Base-by-base conservation (phyloP, 129 eudicot species). In the Smallanthus sonchifolius region DNA sequence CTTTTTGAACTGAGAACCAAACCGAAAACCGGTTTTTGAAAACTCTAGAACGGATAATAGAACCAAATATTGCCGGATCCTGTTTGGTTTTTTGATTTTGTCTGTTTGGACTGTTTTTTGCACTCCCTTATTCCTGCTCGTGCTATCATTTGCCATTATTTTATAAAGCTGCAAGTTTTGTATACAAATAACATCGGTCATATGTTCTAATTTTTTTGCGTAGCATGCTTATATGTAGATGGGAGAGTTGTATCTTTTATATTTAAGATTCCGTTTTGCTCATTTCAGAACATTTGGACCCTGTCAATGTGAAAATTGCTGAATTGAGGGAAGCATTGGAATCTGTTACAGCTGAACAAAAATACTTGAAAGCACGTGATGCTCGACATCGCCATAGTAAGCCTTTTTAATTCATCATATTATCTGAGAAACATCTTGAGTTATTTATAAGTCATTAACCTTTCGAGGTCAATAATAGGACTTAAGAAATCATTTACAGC, bases 301-400 rank as follows among this genome's bases (percentile, higher is more conserved):
- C 99, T 4, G 83, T 94, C 65, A 94, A 91, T 84, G 99, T 91
- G 69, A 94, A 88, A 78, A 94, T 94, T 80, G 97, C 99, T 76
- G 91, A 94, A 82, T 80, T 94, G 68, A 88, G 96, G 81, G 99
- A 94, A 86, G 91, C 97, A 65, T 76, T 94, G 79, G 97, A 94
- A 77, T 86, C 96, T 63, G 94, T 94, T 63, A 91, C 97, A 37
- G 87, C 88, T 16, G 99, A 94, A 81, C 99, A 94, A 83, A 91
- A 84, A 82, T 94, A 82, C 82, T 89, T 94, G 86, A 94, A 82
- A 84, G 94, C 99, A 19, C 94, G 99, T 70, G 99, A 91, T 83
- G 28, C 86, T 76, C 96, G 97, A 17, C 97, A 94, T 77, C 99
- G 99, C 65, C 97, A 82, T 67, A 94, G 99, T 94, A 88, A 91